Evolutionary conservation across 139 green algal genomes (phyloP), one percentile per base, ranked within the genome.

Genomic region (Ostreobium quekettii): DNA sequence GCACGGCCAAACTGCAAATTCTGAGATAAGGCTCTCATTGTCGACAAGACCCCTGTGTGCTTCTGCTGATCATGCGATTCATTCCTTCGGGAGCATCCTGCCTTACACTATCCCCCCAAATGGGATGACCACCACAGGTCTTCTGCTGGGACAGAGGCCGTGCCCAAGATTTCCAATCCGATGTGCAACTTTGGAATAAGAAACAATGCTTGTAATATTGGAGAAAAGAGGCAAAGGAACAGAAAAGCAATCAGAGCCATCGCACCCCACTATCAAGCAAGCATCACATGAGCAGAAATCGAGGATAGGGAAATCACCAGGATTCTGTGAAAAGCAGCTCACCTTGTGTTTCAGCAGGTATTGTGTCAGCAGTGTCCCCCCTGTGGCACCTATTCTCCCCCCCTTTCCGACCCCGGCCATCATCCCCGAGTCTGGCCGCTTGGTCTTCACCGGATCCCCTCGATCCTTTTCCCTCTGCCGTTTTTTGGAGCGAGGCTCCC

Each of bases 341-440:
- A 76, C 75, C 49, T 76, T 67, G 47, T 83, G 77, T 57, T 90
- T 89, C 37, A 95, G 75, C 64, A 96, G 74, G 67, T 94, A 83
- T 70, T 94, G 87, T 22, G 89, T 96, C 7, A 96, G 85, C 36
- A 96, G 78, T 0, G 88, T 92, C 63, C 83, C 85, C 19, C 83
- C 82, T 1, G 85, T 89, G 42, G 79, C 59, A 4, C 88, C 89
- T 19, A 96, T 79, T 71, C 80, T 77, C 47, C 87, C 89, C 19
- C 78, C 77, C 22, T 81, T 75, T 56, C 89, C 89, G 6, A 73
- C 60, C 22, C 81, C 82, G 0, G 78, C 70, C 7, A 64, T 72
- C 29, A 70, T 71, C 48, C 88, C 88, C 2, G 71, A 72, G 48
- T 93, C 85, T 0, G 86, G 88, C 49, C 75, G 75, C n/a, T 73